Conservation (phyloP, 768 basidiomycete species). For the Xerocomus spinulosus region DNA sequence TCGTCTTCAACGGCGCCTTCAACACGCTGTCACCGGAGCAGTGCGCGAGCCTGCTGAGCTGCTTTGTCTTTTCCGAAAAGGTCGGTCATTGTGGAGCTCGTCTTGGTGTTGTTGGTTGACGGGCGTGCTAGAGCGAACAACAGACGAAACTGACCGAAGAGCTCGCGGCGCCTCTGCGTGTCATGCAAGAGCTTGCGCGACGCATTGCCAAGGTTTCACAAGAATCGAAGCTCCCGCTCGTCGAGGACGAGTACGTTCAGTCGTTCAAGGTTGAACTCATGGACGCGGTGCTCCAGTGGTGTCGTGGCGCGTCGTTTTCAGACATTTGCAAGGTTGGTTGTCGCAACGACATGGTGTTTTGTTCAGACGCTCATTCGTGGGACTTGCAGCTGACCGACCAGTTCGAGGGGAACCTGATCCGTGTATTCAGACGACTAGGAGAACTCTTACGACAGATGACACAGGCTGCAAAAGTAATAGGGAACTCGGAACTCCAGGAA, state of each 20-base stretch:
- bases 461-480: conserved; percentile 92
- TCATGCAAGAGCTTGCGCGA: conserved; percentile 93
- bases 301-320: conserved; percentile 92
- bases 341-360: background rate
- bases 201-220: conserved; percentile 96
- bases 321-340: conserved; percentile 88
- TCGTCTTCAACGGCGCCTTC: conserved; percentile 97
- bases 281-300: conserved; percentile 98
- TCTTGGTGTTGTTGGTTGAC: conserved; percentile 2
- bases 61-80: conserved; percentile 98
- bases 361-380: background rate
- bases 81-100: conserved; percentile 35
- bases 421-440: conserved; percentile 90
- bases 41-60: conserved; percentile 89
- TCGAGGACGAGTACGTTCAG: conserved; percentile 92
- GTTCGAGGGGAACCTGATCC: conserved; percentile 95
- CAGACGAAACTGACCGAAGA: conserved; percentile 86
- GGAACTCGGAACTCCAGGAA: conserved; percentile 87
- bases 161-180: conserved; percentile 83
- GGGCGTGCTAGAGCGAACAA: conserved; percentile 66
- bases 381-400: conserved; percentile 80
- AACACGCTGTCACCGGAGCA: conserved; percentile 87
- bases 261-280: conserved; percentile 99
- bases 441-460: conserved; percentile 97
- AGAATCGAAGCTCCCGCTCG: conserved; percentile 83